A percentile compares a stretch with the other conserved stretches of the same genome.
phyloP scores from a whole-genome alignment of 768 basidiomycete genomes.

The Russula foetens region DNA sequence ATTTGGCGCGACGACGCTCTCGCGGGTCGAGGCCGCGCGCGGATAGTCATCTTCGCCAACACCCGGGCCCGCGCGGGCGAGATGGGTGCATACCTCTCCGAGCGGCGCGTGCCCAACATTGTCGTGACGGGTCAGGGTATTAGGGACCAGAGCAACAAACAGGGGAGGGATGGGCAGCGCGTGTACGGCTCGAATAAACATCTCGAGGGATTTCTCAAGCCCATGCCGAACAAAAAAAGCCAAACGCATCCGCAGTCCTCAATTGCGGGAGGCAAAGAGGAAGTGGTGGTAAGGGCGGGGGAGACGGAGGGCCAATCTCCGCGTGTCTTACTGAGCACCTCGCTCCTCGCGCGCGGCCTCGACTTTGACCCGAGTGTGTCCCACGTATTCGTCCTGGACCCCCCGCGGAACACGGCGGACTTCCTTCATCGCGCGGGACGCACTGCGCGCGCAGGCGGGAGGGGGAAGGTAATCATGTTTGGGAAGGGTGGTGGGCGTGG shows the following conservation, averaged over 20 bases:
- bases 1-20: constrained; percentile 67
- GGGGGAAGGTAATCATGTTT: constrained; percentile 69
- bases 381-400: constrained; percentile 82
- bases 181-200: constrained; percentile 16
- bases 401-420: constrained; percentile 85
- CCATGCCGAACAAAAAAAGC: constrained; percentile 25
- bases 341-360: constrained; percentile 81
- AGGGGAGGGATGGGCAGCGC: background rate
- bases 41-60: constrained; percentile 81
- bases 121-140: constrained; percentile 9
- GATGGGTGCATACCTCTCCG: constrained; percentile 16
- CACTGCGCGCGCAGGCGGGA: constrained; percentile 63
- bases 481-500: constrained; percentile 63
- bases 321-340: constrained; percentile 80
- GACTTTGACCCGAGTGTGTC: constrained; percentile 78
- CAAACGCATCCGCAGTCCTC: constrained; percentile 20
- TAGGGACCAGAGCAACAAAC: background rate
- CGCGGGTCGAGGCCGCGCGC: constrained; percentile 36
- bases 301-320: constrained; percentile 31
- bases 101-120: constrained; percentile 1
- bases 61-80: constrained; percentile 16
- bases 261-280: background rate
- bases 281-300: background rate
- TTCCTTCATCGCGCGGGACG: constrained; percentile 89
- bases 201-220: constrained; percentile 17